Evolutionary conservation across 228 moss, liverwort and hornwort genomes (phyloP), one percentile per base, ranked within the genome.

Genomic region (Sphagnum magellanicum): DNA sequence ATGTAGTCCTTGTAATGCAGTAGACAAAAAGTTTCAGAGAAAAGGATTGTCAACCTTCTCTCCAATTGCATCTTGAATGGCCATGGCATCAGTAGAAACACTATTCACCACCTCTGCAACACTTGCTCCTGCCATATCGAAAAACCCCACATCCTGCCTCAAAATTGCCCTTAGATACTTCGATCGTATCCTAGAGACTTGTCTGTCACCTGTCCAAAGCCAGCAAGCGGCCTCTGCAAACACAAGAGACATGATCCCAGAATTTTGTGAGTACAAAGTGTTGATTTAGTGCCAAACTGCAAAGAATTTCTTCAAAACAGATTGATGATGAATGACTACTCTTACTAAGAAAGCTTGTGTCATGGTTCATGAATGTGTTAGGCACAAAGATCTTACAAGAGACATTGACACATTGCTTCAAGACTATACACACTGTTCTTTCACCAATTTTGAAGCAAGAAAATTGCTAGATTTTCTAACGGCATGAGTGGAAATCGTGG

Each of bases 51-150:
- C 5, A 59, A 86, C 93, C 90, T 89, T 93, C 76, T 93, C 93
- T 32, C 93, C 88, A 1, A 93, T 73, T 50, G 90, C 90, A 59
- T 90, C 89, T 74, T 93, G 90, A 58, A 93, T 63, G 51, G 78
- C 79, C 59, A 83, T 65, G 32, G 80, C 87, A 58, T 91, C 93
- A 9, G 78, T 66, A 6, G 89, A 84, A 64, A 90, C 91, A 53
- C 89, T 87, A 68, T 85, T 89, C 50, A 93, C 84, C 9, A 93
- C 89, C 66, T 87, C 93, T 0, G 90, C 91, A 52, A 87, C 85
- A 60, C 82, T 84, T 14, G 85, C 83, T 6, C 89, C 93, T 8
- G 83, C 71, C 9, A 77, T 85, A 63, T 93, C 93, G 46, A 91
- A 93, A 52, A 85, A 91, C 4, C 87, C 93, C 50, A 88, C 87